Conservation (phyloP, 2,329 filamentous ascomycete genomes). For the Trichoderma breve region DNA sequence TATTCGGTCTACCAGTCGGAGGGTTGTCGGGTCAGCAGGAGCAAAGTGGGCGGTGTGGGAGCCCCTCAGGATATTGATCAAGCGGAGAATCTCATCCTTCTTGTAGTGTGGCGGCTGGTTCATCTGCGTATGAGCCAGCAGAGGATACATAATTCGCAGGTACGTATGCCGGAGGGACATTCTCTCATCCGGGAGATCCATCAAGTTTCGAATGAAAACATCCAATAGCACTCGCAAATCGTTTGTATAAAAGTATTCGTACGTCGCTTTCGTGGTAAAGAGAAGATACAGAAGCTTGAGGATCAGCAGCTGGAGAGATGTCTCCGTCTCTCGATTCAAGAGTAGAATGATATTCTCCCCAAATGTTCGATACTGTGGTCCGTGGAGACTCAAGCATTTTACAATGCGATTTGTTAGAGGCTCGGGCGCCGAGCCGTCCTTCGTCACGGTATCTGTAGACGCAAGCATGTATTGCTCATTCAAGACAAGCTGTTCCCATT, state of each 20-base stretch:
- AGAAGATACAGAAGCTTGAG: conserved; percentile 92
- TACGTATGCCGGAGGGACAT: conserved; percentile 84
- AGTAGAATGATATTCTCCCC: conserved; percentile 96
- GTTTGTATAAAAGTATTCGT: conserved; percentile 99
- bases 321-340: conserved; percentile 91
- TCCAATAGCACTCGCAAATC: conserved; percentile 91
- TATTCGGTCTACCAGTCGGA: conserved; percentile 74
- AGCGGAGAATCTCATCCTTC: conserved; percentile 73
- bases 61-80: conserved; percentile 68
- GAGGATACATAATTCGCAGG: conserved; percentile 83
- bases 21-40: conserved; percentile 75
- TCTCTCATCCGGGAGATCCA: conserved; percentile 86
- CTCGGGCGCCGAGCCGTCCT: conserved; percentile 38
- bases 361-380: conserved; percentile 84
- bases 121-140: conserved; percentile 89
- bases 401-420: conserved; percentile 88
- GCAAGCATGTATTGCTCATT: conserved; percentile 98
- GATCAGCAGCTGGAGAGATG: conserved; percentile 91
- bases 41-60: conserved; percentile 71
- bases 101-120: conserved; percentile 88
- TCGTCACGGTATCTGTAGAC: conserved; percentile 51
- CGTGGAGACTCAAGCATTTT: conserved; percentile 81
- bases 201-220: conserved; percentile 93
- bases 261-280: conserved; percentile 86
- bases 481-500: conserved; percentile 67